These are phyloP conservation scores for Fusarium chlamydosporum DNA, from an alignment of 2,329 filamentous ascomycete genomes.

Conservation along the genomic window DNA sequence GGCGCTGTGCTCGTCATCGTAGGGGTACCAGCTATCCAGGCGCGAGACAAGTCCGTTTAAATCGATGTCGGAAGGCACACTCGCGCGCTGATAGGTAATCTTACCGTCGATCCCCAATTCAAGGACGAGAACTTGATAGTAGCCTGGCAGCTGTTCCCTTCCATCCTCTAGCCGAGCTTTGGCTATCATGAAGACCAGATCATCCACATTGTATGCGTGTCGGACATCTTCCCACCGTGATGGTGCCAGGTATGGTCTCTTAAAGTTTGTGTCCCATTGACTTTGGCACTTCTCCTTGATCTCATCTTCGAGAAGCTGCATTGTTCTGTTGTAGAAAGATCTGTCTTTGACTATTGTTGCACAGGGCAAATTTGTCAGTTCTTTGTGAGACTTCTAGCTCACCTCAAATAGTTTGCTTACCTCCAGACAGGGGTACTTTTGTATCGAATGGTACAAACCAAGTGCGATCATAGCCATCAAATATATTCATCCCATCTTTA, in stretches of 20 bases:
- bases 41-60: conserved; percentile 26
- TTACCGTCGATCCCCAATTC: conserved; percentile 40
- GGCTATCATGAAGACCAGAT: conserved; percentile 39
- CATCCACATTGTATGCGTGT: conserved; percentile 2
- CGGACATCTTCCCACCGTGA: conserved; percentile 35
- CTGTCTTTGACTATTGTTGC: background rate
- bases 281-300: conserved; percentile 26
- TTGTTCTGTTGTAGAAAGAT: conserved; percentile 2
- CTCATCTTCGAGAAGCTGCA: conserved; percentile 33
- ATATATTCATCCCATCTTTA: conserved; percentile 33
- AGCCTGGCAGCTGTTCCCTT: conserved; percentile 36
- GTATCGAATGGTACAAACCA: conserved; percentile 46
- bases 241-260: conserved; percentile 6
- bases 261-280: conserved; percentile 37
- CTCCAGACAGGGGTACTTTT: conserved; percentile 25
- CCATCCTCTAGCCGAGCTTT: conserved; percentile 39
- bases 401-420: conserved; percentile 22
- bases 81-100: conserved; percentile 23
- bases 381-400: conserved; percentile 13
- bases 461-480: conserved; percentile 46
- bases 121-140: conserved; percentile 35
- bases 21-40: conserved; percentile 40
- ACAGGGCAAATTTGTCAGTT: conserved; percentile 15
- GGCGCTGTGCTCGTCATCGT: conserved; percentile 21
- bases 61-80: conserved; percentile 26